phyloP scores from a whole-genome alignment of 352 stramenopile genomes.

The Pythium chondricola region DNA sequence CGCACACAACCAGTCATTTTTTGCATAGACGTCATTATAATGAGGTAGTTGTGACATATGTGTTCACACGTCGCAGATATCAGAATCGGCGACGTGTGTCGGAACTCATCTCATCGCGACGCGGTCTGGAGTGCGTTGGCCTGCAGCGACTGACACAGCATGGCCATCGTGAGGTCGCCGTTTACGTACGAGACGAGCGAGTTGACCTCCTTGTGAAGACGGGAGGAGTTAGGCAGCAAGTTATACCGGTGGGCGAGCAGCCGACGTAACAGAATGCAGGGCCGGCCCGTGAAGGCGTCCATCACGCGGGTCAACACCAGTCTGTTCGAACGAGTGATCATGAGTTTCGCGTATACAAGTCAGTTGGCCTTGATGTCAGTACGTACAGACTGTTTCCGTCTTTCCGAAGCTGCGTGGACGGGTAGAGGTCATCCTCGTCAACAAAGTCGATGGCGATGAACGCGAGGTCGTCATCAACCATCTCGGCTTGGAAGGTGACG shows the following conservation, averaged over 20 bases:
- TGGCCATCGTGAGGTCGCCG: constrained; percentile 51
- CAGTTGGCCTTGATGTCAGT: too few relatives aligned
- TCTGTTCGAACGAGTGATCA: constrained; percentile 7
- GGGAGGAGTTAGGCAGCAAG: constrained; percentile 31
- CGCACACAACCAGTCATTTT: too few relatives aligned
- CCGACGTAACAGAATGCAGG: constrained; percentile 41
- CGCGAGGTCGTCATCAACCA: constrained; percentile 27
- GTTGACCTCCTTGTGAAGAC: constrained; percentile 41
- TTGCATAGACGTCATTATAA: too few relatives aligned
- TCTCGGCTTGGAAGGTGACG: constrained; percentile 27
- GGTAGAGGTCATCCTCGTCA: constrained; percentile 36
- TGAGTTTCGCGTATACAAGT: neutral
- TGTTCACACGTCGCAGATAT: too few relatives aligned
- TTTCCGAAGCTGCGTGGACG: constrained; percentile 28
- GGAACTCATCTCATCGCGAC: too few relatives aligned
- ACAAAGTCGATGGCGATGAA: constrained; percentile 35
- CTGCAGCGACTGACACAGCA: constrained; percentile 41
- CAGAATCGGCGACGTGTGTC: too few relatives aligned
- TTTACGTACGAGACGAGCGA: constrained; percentile 47
- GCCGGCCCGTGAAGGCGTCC: constrained; percentile 25
- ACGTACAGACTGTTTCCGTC: constrained; percentile 21
- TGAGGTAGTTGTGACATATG: too few relatives aligned
- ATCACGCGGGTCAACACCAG: constrained; percentile 27
- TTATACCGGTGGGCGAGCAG: constrained; percentile 44
- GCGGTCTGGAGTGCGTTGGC: constrained; percentile 14